Percentiles rank a stretch among this genome's conserved stretches.
Conservation (phyloP, 1,139 yeast species). For the Debaryomyces fabryi region DNA sequence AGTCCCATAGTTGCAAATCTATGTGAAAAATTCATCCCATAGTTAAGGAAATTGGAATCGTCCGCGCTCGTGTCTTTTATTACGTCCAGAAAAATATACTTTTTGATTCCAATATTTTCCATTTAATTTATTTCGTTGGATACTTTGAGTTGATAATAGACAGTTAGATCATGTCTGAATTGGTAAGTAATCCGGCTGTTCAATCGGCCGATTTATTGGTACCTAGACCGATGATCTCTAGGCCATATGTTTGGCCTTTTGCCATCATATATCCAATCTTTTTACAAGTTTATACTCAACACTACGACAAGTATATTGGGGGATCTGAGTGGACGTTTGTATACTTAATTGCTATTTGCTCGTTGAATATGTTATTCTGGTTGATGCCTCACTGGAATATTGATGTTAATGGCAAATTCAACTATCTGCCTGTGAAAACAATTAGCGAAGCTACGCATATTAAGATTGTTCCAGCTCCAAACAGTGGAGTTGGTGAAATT, state of each 20-base stretch:
- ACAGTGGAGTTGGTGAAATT: slow-evolving; percentile 84
- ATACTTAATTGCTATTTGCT: slow-evolving; percentile 70
- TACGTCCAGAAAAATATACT: slow-evolving; percentile 1
- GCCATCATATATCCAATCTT: slow-evolving; percentile 77
- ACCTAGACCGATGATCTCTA: slow-evolving; percentile 58
- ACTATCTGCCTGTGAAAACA: slow-evolving; percentile 55
- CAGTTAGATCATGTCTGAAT: slow-evolving; percentile 30
- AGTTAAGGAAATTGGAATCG: background rate
- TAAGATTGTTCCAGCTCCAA: slow-evolving; percentile 79
- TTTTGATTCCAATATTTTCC: background rate
- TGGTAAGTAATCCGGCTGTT: slow-evolving; percentile 61
- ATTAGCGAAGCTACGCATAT: slow-evolving; percentile 70
- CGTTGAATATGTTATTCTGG: slow-evolving; percentile 76
- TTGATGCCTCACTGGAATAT: slow-evolving; percentile 97
- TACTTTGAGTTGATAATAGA: background rate
- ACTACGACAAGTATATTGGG: slow-evolving; percentile 79
- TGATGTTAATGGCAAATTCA: slow-evolving; percentile 68
- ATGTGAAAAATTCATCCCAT: background rate
- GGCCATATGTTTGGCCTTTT: slow-evolving; percentile 90
- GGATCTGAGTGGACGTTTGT: slow-evolving; percentile 91
- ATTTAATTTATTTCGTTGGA: background rate
- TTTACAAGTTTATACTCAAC: slow-evolving; percentile 61
- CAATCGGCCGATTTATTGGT: slow-evolving; percentile 70
- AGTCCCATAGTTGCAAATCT: background rate
- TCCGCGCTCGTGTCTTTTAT: slow-evolving; percentile 1